Base-by-base conservation (phyloP, 2,329 filamentous ascomycete genomes). In the Tolypocladium nubicola region DNA sequence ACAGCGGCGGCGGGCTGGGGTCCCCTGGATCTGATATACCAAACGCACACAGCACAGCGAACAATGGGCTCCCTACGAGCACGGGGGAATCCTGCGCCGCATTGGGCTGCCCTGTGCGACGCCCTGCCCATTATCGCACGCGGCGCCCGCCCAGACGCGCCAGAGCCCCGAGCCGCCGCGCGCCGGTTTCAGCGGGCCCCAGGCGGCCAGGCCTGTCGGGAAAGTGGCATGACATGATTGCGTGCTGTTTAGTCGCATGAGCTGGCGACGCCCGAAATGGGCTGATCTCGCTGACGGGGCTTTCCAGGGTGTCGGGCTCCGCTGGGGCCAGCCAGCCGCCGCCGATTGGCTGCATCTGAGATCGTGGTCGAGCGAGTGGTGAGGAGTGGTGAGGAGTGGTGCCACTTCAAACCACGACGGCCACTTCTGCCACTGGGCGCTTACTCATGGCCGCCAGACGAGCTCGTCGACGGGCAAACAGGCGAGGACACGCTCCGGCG, bases 161-260 rank as follows among this genome's bases (percentile, higher is more conserved):
- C 26, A 13, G 8, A 11, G 4, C 16, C 10, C 26, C 26, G 26
- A 33, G 45, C 45, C 45, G 45, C 23, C 19, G 19, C 47, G 10
- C 47, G 19, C 26, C 47, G 26, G 47, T 50, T 50, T 50, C 47
- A 50, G 26, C 26, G 16, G 16, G 23, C 41, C 11, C 41, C 41
- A 26, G 41, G 43, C 43, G 21, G 4, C 41, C n/a, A 30, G 43
- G 23, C 23, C 23, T 10, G 43, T 14, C 16, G 47, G 47, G 59
- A 65, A 70, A 70, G 69, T 70, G 68, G 68, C 68, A 70, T 70
- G 68, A 70, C 66, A 63, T 59, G 67, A 66, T 67, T 64, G 66
- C 59, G 59, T 61, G 61, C 56, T 67, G 65, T 61, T 58, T 60
- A 65, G 55, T 45, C 40, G 57, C 64, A 65, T 65, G 66, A 66